A percentile compares a stretch with the other conserved stretches of the same genome.
Conservation (phyloP, 2,329 filamentous ascomycete species). For the Sarocladiaceae sp. region DNA sequence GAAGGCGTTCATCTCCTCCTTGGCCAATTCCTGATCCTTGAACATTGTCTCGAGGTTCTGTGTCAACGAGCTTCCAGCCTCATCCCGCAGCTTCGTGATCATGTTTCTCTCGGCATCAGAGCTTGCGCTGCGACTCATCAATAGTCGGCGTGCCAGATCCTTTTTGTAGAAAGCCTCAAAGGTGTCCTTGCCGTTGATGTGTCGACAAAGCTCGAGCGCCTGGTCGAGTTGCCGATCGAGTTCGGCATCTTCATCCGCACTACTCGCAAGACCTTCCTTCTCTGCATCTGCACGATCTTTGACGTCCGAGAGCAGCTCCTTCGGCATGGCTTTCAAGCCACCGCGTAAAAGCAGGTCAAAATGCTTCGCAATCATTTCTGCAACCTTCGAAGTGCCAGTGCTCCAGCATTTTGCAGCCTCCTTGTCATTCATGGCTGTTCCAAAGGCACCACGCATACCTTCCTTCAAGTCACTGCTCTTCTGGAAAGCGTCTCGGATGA, state of each 20-base stretch:
- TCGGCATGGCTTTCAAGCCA: slow-evolving; percentile 76
- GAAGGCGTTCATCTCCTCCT: slow-evolving; percentile 89
- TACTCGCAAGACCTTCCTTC: slow-evolving; percentile 56
- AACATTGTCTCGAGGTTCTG: slow-evolving; percentile 99
- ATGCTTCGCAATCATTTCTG: slow-evolving; percentile 98
- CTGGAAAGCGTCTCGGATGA: slow-evolving; percentile 70
- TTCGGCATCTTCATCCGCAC: slow-evolving; percentile 84
- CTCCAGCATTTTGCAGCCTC: slow-evolving; percentile 66
- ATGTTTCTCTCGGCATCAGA: slow-evolving; percentile 95
- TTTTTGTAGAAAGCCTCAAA: slow-evolving; percentile 99
- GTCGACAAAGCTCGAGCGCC: slow-evolving; percentile 89
- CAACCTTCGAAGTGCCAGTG: slow-evolving; percentile 85
- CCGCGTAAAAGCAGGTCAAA: slow-evolving; percentile 84
- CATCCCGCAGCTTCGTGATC: slow-evolving; percentile 82
- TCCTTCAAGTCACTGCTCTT: slow-evolving; percentile 72
- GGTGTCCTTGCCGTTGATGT: slow-evolving; percentile 93
- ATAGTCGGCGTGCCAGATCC: slow-evolving; percentile 78
- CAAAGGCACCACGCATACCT: slow-evolving; percentile 77
- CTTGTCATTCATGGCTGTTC: slow-evolving; percentile 86
- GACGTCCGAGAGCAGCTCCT: slow-evolving; percentile 56
- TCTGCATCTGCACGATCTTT: slow-evolving; percentile 53
- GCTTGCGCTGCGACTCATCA: slow-evolving; percentile 89
- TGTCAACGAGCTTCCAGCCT: slow-evolving; percentile 91
- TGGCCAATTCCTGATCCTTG: slow-evolving; percentile 89
- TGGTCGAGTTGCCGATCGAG: slow-evolving; percentile 89